A percentile compares a stretch with the other conserved stretches of the same genome.
Evolutionary conservation across 306 rosid genomes (phyloP).

Genomic region (Quercus robur): DNA sequence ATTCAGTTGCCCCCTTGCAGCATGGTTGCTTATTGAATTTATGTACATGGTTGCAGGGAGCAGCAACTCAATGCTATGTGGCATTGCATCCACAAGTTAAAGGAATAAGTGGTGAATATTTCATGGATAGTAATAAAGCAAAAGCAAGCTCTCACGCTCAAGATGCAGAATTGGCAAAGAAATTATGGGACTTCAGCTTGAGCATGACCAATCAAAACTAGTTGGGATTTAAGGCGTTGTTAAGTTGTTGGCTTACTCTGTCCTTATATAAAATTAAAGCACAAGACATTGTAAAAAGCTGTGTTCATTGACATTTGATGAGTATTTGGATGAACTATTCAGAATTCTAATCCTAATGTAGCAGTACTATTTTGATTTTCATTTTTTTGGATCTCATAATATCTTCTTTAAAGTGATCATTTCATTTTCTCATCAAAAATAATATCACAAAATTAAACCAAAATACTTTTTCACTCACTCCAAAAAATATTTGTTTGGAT

Average conservation of each 20-base stretch:
- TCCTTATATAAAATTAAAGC: too few species aligned
- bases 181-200: slow-evolving; percentile 74
- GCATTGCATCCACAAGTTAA: slow-evolving; percentile 74
- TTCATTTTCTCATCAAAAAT: too few species aligned
- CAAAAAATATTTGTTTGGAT: too few species aligned
- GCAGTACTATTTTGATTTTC: too few species aligned
- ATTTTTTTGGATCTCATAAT: too few species aligned
- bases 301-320: too few species aligned
- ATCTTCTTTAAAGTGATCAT: too few species aligned
- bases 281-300: too few species aligned
- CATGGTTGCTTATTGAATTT: slow-evolving; percentile 14
- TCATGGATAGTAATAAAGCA: slow-evolving; percentile 50
- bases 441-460: too few species aligned
- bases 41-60: slow-evolving; percentile 51
- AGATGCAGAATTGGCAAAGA: slow-evolving; percentile 54
- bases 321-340: too few species aligned
- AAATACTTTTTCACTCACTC: too few species aligned
- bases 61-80: slow-evolving; percentile 80
- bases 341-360: too few species aligned
- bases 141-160: slow-evolving; percentile 50
- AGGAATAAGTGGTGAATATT: slow-evolving; percentile 62
- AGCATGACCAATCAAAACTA: slow-evolving; percentile 39
- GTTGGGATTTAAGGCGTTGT: neutral
- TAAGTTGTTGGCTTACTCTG: neutral
- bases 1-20: neutral